Conservation (phyloP, 306 rosid species). For the Medicago lupulina region DNA sequence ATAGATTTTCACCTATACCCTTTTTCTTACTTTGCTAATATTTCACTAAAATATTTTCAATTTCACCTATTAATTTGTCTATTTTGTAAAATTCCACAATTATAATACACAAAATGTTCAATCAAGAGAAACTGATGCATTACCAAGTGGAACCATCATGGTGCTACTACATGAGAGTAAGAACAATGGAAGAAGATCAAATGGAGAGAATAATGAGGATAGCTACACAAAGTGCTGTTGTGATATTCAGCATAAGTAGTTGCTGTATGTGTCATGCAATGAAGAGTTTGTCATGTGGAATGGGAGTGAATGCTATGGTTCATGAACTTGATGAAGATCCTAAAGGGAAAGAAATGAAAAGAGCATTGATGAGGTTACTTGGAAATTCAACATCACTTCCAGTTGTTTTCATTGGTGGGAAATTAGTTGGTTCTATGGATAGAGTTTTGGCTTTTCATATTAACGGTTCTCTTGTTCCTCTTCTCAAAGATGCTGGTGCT, state of each 20-base stretch:
- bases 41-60: too few relatives aligned
- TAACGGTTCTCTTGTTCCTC: conserved; percentile 86
- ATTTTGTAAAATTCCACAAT: not conserved
- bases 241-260: conserved; percentile 74
- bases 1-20: not conserved
- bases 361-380: conserved; percentile 61
- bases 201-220: conserved; percentile 64
- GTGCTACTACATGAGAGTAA: conserved; percentile 54
- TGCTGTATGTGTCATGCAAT: conserved; percentile 97
- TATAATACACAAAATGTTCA: not conserved
- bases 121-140: conserved; percentile 50
- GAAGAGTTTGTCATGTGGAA: conserved; percentile 81
- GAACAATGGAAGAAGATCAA: conserved; percentile 50
- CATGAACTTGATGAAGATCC: conserved; percentile 79
- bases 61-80: not conserved
- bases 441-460: conserved; percentile 89
- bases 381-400: conserved; percentile 62
- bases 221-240: conserved; percentile 84
- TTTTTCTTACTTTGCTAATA: not conserved
- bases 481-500: conserved; percentile 91
- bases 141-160: conserved; percentile 60
- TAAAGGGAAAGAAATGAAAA: not conserved
- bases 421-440: conserved; percentile 82
- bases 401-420: conserved; percentile 84
- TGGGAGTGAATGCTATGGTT: conserved; percentile 89